Percentiles rank a stretch among this genome's conserved stretches.
These are phyloP conservation scores for Phytomonas sp. DNA, from an alignment of 208 protist species.

Conservation along the genomic window DNA sequence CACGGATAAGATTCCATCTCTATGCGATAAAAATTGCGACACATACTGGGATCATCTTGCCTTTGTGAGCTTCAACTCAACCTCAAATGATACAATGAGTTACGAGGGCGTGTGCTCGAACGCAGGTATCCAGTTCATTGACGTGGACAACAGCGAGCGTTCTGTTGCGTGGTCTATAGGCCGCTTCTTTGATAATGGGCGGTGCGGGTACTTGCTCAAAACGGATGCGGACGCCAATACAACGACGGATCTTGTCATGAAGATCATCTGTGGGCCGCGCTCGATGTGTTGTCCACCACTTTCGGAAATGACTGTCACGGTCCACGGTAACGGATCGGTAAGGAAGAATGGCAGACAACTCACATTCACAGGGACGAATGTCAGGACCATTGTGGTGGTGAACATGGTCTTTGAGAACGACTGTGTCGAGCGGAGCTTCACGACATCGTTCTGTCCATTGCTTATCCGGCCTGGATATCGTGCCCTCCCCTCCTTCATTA, in stretches of 20 bases:
- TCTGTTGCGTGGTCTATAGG: slow-evolving; percentile 51
- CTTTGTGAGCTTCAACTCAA: slow-evolving; percentile 36
- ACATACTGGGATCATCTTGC: slow-evolving; percentile 65
- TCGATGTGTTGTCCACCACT: slow-evolving; percentile 42
- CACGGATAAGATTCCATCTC: slow-evolving; percentile 12
- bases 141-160: slow-evolving; percentile 42
- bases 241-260: slow-evolving; percentile 36
- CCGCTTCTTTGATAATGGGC: slow-evolving; percentile 76
- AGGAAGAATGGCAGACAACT: slow-evolving; percentile 46
- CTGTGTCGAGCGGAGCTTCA: slow-evolving; percentile 44
- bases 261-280: slow-evolving; percentile 66
- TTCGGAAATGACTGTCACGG: slow-evolving; percentile 22
- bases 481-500: slow-evolving; percentile 44
- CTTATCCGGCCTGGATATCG: slow-evolving; percentile 65
- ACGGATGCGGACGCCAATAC: slow-evolving; percentile 35
- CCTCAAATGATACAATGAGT: slow-evolving; percentile 13
- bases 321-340: slow-evolving; percentile 51
- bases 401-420: slow-evolving; percentile 68
- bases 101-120: slow-evolving; percentile 30
- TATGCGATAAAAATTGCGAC: slow-evolving; percentile 17
- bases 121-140: slow-evolving; percentile 70
- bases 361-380: slow-evolving; percentile 57
- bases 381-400: slow-evolving; percentile 55
- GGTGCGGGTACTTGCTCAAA: slow-evolving; percentile 80
- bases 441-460: slow-evolving; percentile 51